These are phyloP conservation scores for Hymenoscyphus infarciens DNA, from an alignment of 2,329 filamentous ascomycete species.

Conservation along the genomic window DNA sequence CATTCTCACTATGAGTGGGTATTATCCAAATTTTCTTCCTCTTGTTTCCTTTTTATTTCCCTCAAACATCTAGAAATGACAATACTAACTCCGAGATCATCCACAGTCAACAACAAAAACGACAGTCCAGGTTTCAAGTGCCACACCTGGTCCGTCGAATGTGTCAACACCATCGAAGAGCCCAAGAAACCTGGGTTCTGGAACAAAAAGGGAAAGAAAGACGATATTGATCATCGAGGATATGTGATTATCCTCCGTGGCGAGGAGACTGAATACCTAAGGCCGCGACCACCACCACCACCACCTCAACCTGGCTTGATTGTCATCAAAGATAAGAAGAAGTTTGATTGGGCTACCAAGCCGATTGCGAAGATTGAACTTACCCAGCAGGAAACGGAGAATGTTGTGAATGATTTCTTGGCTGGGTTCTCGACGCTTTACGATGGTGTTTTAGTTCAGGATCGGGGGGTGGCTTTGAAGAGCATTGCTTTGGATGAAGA, in stretches of 20 bases:
- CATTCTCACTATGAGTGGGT: neutral
- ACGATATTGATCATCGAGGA: neutral
- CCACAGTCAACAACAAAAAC: neutral
- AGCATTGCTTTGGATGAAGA: slow-evolving; percentile 11
- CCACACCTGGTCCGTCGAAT: neutral
- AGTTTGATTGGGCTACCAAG: slow-evolving; percentile 1
- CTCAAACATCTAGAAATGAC: no score
- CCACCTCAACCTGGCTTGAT: neutral
- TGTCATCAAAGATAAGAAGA: neutral
- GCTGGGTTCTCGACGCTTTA: slow-evolving; percentile 21
- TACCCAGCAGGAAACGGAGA: slow-evolving; percentile 21
- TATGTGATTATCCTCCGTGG: neutral
- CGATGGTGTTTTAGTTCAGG: slow-evolving; percentile 16
- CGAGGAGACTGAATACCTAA: neutral
- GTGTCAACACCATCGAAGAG: neutral
- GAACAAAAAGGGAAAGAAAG: neutral
- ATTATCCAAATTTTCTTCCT: no score
- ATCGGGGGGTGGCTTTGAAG: slow-evolving; percentile 16
- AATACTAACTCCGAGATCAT: no score
- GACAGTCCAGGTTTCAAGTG: neutral
- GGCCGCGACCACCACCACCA: neutral
- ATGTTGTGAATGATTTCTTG: slow-evolving; percentile 22
- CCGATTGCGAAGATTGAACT: slow-evolving; percentile 13
- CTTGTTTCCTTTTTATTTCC: no score
- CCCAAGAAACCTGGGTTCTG: neutral